phyloP scores from a whole-genome alignment of 208 protist genomes.

The Blechomonas ayalai region DNA sequence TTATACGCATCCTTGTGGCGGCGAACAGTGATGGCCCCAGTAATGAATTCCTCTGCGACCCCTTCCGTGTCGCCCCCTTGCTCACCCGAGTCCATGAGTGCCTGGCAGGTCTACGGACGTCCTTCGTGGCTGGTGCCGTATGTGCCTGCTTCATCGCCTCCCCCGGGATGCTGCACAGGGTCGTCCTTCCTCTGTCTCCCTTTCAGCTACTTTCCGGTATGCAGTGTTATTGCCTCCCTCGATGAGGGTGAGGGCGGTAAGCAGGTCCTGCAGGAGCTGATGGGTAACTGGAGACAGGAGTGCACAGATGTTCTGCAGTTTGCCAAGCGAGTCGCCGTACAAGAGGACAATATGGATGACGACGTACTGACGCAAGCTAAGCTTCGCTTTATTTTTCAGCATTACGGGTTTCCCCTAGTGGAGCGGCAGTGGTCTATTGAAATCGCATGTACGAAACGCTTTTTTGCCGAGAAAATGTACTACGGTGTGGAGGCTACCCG shows the following conservation, averaged over 20 bases:
- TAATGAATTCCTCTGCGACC: neutral
- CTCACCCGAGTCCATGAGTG: no score
- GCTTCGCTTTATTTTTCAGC: conserved; percentile 23
- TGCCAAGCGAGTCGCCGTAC: neutral
- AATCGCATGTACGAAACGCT: conserved; percentile 5
- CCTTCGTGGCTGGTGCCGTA: conserved; percentile 28
- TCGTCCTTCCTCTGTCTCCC: conserved; percentile 27
- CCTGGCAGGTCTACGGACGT: conserved; percentile 26
- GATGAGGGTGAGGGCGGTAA: conserved; percentile 40
- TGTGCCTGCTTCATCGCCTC: neutral
- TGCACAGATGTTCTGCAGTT: neutral
- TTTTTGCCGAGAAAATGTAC: conserved; percentile 8
- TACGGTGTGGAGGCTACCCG: neutral
- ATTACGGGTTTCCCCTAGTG: conserved; percentile 9
- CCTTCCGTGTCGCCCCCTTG: neutral
- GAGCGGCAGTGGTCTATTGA: conserved; percentile 1
- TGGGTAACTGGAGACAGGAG: neutral
- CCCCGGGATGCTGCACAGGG: neutral
- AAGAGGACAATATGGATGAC: neutral
- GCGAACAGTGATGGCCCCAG: neutral
- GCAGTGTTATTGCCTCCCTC: conserved; percentile 35
- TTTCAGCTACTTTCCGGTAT: conserved; percentile 61
- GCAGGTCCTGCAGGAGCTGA: conserved; percentile 8
- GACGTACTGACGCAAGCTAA: neutral
- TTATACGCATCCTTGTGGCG: conserved; percentile 6